Percentiles rank a stretch among this genome's conserved stretches.
These are phyloP conservation scores for Penicillium bialowiezense DNA, from an alignment of 495 filamentous ascomycete species.

Conservation along the genomic window DNA sequence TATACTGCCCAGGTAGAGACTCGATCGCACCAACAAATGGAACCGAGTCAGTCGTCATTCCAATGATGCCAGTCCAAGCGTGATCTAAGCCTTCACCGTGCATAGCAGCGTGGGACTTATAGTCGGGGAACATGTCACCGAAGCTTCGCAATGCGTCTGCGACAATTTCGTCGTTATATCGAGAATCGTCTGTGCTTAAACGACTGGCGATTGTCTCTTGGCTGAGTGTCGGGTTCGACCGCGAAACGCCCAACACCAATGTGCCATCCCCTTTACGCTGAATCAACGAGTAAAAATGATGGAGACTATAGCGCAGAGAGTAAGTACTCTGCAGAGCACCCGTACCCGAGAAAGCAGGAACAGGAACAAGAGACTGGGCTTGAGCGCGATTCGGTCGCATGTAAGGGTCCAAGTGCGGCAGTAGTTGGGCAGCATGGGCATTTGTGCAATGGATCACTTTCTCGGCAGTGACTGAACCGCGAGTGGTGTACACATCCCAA, in stretches of 20 bases:
- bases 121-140: conserved; percentile 19
- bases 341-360: conserved; percentile 13
- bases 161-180: conserved; percentile 25
- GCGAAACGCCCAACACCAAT: conserved; percentile 27
- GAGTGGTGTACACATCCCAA: conserved; percentile 26
- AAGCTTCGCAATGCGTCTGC: conserved; percentile 25
- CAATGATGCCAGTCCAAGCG: conserved; percentile 33
- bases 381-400: conserved; percentile 28
- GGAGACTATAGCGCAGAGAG: conserved; percentile 28
- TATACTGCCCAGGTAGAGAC: conserved; percentile 25
- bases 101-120: background rate
- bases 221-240: conserved; percentile 26
- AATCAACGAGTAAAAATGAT: conserved; percentile 32
- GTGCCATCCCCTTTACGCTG: conserved; percentile 27
- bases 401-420: conserved; percentile 23
- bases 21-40: conserved; percentile 30
- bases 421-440: conserved; percentile 26
- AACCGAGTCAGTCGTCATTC: conserved; percentile 32
- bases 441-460: conserved; percentile 33
- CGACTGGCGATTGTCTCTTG: conserved; percentile 17
- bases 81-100: conserved; percentile 32
- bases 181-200: conserved; percentile 24
- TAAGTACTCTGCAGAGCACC: conserved; percentile 21
- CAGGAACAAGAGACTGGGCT: conserved; percentile 27
- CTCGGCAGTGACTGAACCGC: conserved; percentile 18